Evolutionary conservation across 495 filamentous ascomycete species (phyloP).

Genomic region (Xylaria curta): DNA sequence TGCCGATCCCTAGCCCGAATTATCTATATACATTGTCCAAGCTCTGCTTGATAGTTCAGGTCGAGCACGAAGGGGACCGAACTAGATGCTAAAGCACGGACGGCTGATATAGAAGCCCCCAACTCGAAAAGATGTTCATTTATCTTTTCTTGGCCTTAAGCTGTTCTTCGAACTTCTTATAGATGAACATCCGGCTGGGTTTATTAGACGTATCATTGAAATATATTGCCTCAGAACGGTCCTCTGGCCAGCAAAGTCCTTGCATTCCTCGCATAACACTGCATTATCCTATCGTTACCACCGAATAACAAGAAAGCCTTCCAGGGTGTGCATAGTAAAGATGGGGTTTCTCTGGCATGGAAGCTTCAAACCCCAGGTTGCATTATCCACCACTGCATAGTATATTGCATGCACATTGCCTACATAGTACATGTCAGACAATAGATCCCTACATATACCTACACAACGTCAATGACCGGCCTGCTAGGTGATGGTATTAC

Average conservation of each 20-base stretch:
- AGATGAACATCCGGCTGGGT: not conserved
- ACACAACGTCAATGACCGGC: not conserved
- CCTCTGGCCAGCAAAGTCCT: not conserved
- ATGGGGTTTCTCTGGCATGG: not conserved
- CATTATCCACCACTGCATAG: not conserved
- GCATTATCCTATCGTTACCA: not conserved
- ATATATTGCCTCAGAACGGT: too few relatives aligned
- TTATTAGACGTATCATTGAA: not conserved
- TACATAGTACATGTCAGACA: too few relatives aligned
- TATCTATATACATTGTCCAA: slow-evolving; percentile 1
- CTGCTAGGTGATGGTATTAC: not conserved
- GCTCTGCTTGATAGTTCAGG: not conserved
- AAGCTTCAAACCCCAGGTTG: not conserved
- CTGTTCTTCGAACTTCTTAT: not conserved
- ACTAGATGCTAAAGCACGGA: not conserved
- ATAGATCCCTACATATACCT: too few relatives aligned
- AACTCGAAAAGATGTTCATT: not conserved
- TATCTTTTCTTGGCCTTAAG: not conserved
- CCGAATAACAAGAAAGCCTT: not conserved
- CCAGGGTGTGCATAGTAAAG: not conserved
- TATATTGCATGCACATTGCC: not conserved
- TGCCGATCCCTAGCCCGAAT: not conserved
- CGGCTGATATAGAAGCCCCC: not conserved
- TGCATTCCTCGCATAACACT: not conserved
- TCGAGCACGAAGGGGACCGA: not conserved